A percentile compares a stretch with the other conserved stretches of the same genome.
Evolutionary conservation across 257 asterid genomes (phyloP).

Genomic region (Scutellaria galericulata): DNA sequence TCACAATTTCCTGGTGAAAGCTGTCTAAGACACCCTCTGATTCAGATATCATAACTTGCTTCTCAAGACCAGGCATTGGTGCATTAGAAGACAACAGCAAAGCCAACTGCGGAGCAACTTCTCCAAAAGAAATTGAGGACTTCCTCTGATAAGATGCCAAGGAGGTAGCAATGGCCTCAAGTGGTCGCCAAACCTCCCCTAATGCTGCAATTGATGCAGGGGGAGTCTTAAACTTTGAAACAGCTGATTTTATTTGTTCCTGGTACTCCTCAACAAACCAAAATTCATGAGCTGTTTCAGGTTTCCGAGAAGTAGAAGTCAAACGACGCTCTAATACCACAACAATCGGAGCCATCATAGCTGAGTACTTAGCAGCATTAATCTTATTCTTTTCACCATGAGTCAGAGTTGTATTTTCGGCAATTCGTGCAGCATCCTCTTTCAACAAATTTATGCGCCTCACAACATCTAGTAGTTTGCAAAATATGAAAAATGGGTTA

Average conservation of each 20-base stretch:
- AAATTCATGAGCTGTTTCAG: constrained; percentile 93
- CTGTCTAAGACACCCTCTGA: constrained; percentile 50
- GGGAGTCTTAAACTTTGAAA: constrained; percentile 75
- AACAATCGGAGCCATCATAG: constrained; percentile 98
- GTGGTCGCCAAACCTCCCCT: constrained; percentile 96
- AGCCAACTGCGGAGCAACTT: constrained; percentile 96
- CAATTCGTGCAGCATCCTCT: constrained; percentile 95
- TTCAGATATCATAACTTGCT: constrained; percentile 66
- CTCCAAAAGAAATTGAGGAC: constrained; percentile 80
- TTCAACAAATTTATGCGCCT: constrained; percentile 93
- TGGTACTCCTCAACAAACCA: constrained; percentile 85
- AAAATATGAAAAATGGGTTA: constrained; percentile 34
- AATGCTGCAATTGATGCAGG: constrained; percentile 85
- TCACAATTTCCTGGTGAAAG: constrained; percentile 66
- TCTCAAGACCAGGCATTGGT: constrained; percentile 99
- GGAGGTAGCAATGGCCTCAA: constrained; percentile 85
- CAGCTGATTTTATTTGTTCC: constrained; percentile 78
- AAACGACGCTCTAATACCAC: constrained; percentile 97
- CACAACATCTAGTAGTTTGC: constrained; percentile 70
- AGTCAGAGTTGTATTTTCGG: constrained; percentile 77
- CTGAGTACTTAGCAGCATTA: constrained; percentile 94
- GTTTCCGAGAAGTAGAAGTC: constrained; percentile 85
- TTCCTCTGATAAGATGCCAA: constrained; percentile 95
- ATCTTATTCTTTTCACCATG: constrained; percentile 89
- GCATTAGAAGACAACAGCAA: constrained; percentile 76